phyloP scores from a whole-genome alignment of 2,329 filamentous ascomycete species.

The Exophiala calicioides region DNA sequence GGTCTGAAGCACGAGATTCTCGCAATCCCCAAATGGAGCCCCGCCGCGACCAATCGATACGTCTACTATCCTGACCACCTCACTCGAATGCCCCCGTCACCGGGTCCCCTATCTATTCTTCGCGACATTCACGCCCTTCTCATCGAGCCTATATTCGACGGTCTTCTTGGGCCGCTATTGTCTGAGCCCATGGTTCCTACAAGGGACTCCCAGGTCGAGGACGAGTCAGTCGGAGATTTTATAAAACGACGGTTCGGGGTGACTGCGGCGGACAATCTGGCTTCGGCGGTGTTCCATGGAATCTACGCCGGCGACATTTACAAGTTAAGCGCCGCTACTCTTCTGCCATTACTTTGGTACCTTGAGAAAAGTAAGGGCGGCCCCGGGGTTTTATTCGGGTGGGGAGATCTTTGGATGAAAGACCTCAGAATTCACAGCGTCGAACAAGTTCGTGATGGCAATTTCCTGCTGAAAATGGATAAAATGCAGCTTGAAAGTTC shows the following conservation, averaged over 20 bases:
- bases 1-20: slow-evolving; percentile 59
- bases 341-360: slow-evolving; percentile 55
- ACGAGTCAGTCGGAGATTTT: slow-evolving; percentile 73
- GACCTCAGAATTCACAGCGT: not conserved
- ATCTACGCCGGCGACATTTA: slow-evolving; percentile 90
- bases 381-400: slow-evolving; percentile 9
- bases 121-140: slow-evolving; percentile 41
- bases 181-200: slow-evolving; percentile 30
- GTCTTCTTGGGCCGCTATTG: slow-evolving; percentile 41
- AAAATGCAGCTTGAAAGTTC: too few species aligned
- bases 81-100: slow-evolving; percentile 59
- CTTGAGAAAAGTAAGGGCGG: slow-evolving; percentile 42
- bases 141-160: slow-evolving; percentile 59
- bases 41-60: slow-evolving; percentile 66
- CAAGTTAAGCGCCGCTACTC: slow-evolving; percentile 70
- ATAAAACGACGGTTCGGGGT: slow-evolving; percentile 57
- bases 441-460: too few species aligned
- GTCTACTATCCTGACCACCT: slow-evolving; percentile 87
- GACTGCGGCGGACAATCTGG: slow-evolving; percentile 67
- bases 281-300: slow-evolving; percentile 77
- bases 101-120: slow-evolving; percentile 33
- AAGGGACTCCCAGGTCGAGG: slow-evolving; percentile 45
- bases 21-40: slow-evolving; percentile 52
- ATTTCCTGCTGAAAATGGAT: too few species aligned
- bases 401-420: slow-evolving; percentile 6